Evolutionary conservation across 768 basidiomycete genomes (phyloP), one percentile per base, ranked within the genome.

Genomic region (Termitomyces sp.): DNA sequence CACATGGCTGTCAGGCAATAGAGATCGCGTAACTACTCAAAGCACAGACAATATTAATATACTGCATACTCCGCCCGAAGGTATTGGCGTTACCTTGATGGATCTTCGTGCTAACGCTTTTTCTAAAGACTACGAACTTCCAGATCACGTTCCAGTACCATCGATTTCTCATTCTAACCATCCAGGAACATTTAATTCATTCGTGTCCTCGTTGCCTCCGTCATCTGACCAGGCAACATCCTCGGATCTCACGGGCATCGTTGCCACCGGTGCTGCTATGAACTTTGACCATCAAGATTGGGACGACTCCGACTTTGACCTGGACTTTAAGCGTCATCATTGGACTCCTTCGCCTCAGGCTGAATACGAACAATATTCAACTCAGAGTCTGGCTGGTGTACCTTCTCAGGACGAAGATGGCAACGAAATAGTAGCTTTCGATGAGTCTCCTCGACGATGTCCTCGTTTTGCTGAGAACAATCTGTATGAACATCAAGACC

Each of bases 401-500:
- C 36, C 17, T 42, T 49, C 25, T 5, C 29, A 32, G 36, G 32
- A 56, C 37, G n/a, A 64, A 10, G 36, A 60, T 37, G 47, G 25
- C 36, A 32, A 43, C 7, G 52, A 36, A 15, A 20, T n/a, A 14
- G 36, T 25, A 38, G 20, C 42, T 42, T 31, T 45, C 32, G 34
- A 60, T 40, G 17, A 8, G 2, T 48, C 61, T 54, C 56, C 56
- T 20, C 43, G 40, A 42, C 60, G 40, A 50, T 58, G 8, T 38
- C 55, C 46, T 37, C n/a, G n/a, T 31, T 64, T 61, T 38, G 14
- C 60, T 31, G 57, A 50, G 20, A 38, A 68, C 32, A 66, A 67
- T 49, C 64, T 82, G 3, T 81, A 77, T 57, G 74, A 78, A 40
- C 74, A 78, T 56, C 63, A 70, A 38, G 76, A 81, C 64, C 81